Conservation (phyloP, 1,284 basidiomycete genomes). For the Porphyrellus sp. region DNA sequence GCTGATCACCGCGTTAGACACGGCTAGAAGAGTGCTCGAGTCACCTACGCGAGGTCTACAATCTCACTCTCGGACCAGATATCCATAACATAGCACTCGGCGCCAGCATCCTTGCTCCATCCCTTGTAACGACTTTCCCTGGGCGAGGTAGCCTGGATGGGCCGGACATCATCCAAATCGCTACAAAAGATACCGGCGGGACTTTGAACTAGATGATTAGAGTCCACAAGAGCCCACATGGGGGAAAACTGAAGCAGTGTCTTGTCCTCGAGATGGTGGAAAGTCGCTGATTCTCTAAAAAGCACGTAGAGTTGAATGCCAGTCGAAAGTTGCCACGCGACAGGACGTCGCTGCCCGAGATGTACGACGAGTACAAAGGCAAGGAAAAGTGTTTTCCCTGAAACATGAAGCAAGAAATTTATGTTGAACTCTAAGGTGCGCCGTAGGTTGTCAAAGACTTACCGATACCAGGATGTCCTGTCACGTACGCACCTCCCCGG, state of each 20-base stretch:
- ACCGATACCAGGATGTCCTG: background rate
- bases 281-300: background rate
- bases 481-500: background rate
- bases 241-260: background rate
- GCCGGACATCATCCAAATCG: background rate
- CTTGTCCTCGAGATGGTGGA: background rate
- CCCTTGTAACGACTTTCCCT: background rate
- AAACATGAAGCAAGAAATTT: background rate
- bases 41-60: background rate
- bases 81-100: background rate
- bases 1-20: background rate
- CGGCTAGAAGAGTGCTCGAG: too few species aligned
- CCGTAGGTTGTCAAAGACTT: background rate
- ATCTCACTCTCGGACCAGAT: background rate
- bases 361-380: background rate
- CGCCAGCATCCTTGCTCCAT: background rate
- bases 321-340: background rate
- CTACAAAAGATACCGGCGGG: background rate
- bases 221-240: constrained; percentile 4
- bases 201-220: background rate
- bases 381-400: background rate
- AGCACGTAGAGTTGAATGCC: background rate
- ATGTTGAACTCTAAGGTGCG: background rate
- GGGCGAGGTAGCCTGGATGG: background rate
- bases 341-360: background rate